phyloP scores from a whole-genome alignment of 345 rosid species.

The Brassica juncea region DNA sequence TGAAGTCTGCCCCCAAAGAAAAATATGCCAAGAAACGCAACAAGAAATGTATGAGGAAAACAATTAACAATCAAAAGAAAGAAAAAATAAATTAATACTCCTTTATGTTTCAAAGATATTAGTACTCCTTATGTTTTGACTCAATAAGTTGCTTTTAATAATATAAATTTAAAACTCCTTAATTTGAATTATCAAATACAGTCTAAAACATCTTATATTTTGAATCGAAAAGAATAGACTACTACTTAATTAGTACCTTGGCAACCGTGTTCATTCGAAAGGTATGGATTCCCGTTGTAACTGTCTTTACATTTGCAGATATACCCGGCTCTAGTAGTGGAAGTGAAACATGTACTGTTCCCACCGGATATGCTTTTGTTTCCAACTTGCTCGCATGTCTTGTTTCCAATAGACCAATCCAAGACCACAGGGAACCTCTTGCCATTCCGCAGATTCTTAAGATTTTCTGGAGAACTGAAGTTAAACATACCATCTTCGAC shows the following conservation, averaged over 20 bases:
- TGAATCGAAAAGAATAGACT: no score
- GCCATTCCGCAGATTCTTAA: neutral
- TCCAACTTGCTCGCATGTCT: conserved; percentile 5
- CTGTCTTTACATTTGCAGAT: neutral
- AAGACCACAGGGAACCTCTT: neutral
- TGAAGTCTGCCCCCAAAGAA: neutral
- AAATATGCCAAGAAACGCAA: neutral
- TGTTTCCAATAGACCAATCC: conserved; percentile 7
- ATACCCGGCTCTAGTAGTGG: conserved; percentile 14
- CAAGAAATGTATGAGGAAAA: neutral
- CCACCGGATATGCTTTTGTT: neutral
- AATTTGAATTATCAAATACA: no score
- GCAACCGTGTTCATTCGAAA: neutral
- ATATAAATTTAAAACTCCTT: no score
- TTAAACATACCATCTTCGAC: neutral
- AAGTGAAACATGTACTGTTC: conserved; percentile 11
- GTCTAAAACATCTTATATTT: no score
- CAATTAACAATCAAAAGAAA: neutral
- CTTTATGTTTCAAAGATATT: no score
- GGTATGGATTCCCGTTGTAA: neutral
- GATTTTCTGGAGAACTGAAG: neutral
- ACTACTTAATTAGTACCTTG: neutral
- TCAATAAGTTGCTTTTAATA: no score
- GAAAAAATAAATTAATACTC: neutral
- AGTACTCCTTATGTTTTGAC: no score